Conservation (phyloP, 129 eudicot species). For the Helichrysum umbraculigerum region DNA sequence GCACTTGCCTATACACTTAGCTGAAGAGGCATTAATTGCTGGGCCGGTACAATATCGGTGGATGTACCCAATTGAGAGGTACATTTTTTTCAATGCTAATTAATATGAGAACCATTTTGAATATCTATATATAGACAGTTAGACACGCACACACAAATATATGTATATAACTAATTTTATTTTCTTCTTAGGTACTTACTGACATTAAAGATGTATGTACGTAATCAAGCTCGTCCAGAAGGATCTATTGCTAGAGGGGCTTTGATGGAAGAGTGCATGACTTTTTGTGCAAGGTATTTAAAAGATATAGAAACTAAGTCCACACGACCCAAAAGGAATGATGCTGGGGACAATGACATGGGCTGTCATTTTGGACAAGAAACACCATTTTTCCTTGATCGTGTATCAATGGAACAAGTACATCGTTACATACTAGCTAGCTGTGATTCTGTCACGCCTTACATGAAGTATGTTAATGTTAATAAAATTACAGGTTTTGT, state of each 20-base stretch:
- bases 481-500: too few relatives aligned
- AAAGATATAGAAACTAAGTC: not conserved
- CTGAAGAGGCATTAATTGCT: slow-evolving; percentile 21
- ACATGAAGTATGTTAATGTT: not conserved
- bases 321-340: not conserved
- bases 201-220: not conserved
- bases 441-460: not conserved
- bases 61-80: slow-evolving; percentile 35
- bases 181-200: not conserved
- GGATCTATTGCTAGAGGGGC: too few relatives aligned
- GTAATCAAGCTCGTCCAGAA: not conserved
- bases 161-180: not conserved
- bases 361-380: not conserved
- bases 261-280: too few relatives aligned
- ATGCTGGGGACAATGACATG: not conserved
- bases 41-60: slow-evolving; percentile 18
- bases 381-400: slow-evolving; percentile 12
- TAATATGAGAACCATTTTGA: too few relatives aligned
- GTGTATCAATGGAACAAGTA: slow-evolving; percentile 9
- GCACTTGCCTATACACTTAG: slow-evolving; percentile 32
- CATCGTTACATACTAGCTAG: not conserved
- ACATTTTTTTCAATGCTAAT: not conserved
- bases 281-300: too few relatives aligned
- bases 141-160: too few relatives aligned
- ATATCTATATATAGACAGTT: too few relatives aligned